Conservation (phyloP, 2,329 filamentous ascomycete genomes). For the Phaeoacremonium minimum region DNA sequence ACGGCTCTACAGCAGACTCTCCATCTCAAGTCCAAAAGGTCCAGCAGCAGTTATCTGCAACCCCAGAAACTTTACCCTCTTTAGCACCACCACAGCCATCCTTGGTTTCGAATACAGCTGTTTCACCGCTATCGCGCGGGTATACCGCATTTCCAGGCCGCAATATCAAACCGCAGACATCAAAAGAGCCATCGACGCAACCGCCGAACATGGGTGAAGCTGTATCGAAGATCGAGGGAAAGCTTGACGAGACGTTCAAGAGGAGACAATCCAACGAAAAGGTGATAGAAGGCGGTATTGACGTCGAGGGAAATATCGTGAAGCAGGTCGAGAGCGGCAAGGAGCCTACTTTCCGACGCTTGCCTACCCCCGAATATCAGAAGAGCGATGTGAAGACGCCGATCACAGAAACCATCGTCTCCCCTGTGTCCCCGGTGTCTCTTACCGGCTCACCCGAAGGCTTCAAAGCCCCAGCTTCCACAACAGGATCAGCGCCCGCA, state of each 20-base stretch:
- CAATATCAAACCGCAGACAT: constrained; percentile 21
- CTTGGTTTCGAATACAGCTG: not conserved
- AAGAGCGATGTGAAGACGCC: constrained; percentile 34
- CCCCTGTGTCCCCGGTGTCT: constrained; percentile 41
- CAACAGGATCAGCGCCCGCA: too few relatives aligned
- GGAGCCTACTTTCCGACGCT: constrained; percentile 24
- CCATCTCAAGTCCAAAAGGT: constrained; percentile 8
- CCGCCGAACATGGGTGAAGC: constrained; percentile 9
- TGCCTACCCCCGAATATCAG: constrained; percentile 46
- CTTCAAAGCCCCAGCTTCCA: too few relatives aligned
- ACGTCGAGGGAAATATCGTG: too few relatives aligned
- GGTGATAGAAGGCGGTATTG: not conserved
- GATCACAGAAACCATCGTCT: constrained; percentile 28
- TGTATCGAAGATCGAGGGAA: constrained; percentile 17
- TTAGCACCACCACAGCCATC: constrained; percentile 6
- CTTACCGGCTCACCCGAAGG: too few relatives aligned
- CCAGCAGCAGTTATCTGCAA: not conserved
- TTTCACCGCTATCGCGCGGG: constrained; percentile 1
- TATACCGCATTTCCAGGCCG: constrained; percentile 17
- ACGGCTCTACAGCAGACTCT: constrained; percentile 43
- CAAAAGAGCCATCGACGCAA: constrained; percentile 9
- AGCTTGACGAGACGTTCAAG: constrained; percentile 7
- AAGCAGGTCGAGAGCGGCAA: constrained; percentile 2
- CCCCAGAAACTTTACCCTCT: constrained; percentile 9
- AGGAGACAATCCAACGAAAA: not conserved